These are phyloP conservation scores for Kurtzmaniella quercitrusa DNA, from an alignment of 1,139 yeast genomes.

Conservation along the genomic window DNA sequence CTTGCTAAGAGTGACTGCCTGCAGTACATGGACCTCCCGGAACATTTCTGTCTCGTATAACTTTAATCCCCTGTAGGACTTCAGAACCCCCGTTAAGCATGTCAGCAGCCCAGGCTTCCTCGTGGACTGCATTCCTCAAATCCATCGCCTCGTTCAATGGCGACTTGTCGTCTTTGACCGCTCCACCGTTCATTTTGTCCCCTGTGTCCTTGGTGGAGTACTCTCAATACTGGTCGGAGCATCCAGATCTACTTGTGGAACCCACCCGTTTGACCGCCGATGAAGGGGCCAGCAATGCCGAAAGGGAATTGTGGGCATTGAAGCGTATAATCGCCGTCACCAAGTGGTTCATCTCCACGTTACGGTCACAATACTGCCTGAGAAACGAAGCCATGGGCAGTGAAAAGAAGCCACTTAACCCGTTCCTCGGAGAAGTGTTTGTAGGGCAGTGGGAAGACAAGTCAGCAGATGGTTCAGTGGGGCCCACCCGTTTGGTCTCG, in stretches of 20 bases:
- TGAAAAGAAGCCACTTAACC: slow-evolving; percentile 94
- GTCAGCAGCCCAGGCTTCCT: slow-evolving; percentile 31
- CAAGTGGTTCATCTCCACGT: slow-evolving; percentile 86
- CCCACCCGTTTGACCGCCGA: slow-evolving; percentile 50
- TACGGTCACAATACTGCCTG: slow-evolving; percentile 90
- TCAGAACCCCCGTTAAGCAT: slow-evolving; percentile 11
- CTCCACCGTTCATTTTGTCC: slow-evolving; percentile 96
- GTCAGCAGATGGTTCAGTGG: slow-evolving; percentile 40
- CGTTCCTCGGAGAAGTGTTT: slow-evolving; percentile 88
- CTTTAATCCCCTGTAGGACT: not conserved
- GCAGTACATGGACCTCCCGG: not conserved
- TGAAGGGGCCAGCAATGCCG: slow-evolving; percentile 31
- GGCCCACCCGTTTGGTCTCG: slow-evolving; percentile 71
- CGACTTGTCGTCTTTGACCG: slow-evolving; percentile 87
- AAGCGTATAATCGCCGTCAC: slow-evolving; percentile 75
- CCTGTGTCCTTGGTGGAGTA: slow-evolving; percentile 87
- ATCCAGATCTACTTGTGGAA: slow-evolving; percentile 74
- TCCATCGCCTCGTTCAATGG: slow-evolving; percentile 94
- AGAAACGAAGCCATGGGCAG: slow-evolving; percentile 87
- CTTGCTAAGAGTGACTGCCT: too few species aligned
- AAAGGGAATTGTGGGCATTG: slow-evolving; percentile 48
- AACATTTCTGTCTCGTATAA: not conserved
- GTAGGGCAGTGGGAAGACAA: slow-evolving; percentile 78
- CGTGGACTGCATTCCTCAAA: slow-evolving; percentile 86
- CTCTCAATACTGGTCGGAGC: slow-evolving; percentile 92